Evolutionary conservation across 2,329 filamentous ascomycete species (phyloP).

Genomic region (Talaromyces pinophilus): DNA sequence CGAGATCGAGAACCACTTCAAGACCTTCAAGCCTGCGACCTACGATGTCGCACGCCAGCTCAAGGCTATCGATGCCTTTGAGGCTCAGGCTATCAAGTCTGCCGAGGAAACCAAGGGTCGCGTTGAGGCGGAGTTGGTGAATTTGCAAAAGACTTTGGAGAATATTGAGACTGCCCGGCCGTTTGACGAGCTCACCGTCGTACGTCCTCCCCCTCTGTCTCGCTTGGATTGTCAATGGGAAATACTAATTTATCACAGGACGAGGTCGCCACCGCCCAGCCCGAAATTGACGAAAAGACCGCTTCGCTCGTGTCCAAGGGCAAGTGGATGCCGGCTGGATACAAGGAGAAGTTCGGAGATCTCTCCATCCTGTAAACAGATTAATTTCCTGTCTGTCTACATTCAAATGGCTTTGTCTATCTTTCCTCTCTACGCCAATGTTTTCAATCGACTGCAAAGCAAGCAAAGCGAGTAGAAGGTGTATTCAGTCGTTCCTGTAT

Average conservation of each 20-base stretch:
- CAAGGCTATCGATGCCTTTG: constrained; percentile 97
- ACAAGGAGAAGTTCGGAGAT: constrained; percentile 99
- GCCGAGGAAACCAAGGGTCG: constrained; percentile 95
- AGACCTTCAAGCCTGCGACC: constrained; percentile 82
- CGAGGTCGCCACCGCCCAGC: constrained; percentile 89
- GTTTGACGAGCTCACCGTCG: constrained; percentile 96
- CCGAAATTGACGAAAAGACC: constrained; percentile 97
- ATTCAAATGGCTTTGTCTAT: not conserved
- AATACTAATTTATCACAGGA: constrained; percentile 60
- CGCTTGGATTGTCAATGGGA: not conserved
- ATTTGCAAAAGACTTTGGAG: constrained; percentile 89
- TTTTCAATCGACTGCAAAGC: constrained; percentile 6
- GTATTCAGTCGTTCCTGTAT: constrained; percentile 41
- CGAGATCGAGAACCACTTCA: constrained; percentile 97
- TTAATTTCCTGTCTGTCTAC: not conserved
- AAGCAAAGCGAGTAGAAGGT: constrained; percentile 24
- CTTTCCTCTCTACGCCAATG: not conserved
- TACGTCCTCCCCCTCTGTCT: constrained; percentile 57
- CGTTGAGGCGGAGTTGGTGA: constrained; percentile 92
- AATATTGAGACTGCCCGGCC: constrained; percentile 96
- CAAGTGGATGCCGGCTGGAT: constrained; percentile 96
- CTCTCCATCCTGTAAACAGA: constrained; percentile 79
- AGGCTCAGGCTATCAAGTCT: constrained; percentile 95
- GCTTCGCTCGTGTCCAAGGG: constrained; percentile 93
- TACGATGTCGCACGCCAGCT: constrained; percentile 94